Conservation (phyloP, 2,329 filamentous ascomycete species). For the Elsinoe batatas region DNA sequence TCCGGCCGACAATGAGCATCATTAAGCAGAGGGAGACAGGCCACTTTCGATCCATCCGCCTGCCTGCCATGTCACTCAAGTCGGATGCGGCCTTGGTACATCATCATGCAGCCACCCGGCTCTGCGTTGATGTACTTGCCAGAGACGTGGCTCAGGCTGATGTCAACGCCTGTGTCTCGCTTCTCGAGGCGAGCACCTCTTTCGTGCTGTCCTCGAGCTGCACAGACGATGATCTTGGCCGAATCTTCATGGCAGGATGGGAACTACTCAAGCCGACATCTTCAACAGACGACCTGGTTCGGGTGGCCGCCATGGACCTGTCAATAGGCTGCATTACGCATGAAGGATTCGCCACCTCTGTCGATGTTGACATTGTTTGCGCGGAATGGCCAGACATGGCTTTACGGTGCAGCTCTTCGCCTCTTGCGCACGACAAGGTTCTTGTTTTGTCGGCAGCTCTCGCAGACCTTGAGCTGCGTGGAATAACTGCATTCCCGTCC, state of each 20-base stretch:
- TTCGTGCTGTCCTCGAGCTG: background rate
- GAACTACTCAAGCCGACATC: background rate
- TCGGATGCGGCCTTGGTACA: background rate
- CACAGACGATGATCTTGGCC: background rate
- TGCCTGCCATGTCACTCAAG: background rate
- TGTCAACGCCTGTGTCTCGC: background rate
- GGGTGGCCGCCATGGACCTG: background rate
- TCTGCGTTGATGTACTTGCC: background rate
- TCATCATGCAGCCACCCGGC: background rate
- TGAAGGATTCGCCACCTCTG: background rate
- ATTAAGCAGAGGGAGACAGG: background rate
- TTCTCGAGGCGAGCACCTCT: background rate
- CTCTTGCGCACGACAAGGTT: background rate
- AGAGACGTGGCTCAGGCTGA: background rate
- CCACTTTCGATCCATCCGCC: background rate
- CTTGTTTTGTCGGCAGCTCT: background rate
- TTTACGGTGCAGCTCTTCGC: background rate
- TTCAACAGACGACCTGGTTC: background rate
- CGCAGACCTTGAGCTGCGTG: background rate
- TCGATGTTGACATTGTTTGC: background rate
- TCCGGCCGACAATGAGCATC: background rate
- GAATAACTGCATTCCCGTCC: too few species aligned
- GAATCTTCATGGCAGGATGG: background rate
- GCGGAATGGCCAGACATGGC: background rate
- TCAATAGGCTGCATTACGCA: constrained; percentile 10